Conservation (phyloP, 2,329 filamentous ascomycete genomes). For the Trichoderma sp. region DNA sequence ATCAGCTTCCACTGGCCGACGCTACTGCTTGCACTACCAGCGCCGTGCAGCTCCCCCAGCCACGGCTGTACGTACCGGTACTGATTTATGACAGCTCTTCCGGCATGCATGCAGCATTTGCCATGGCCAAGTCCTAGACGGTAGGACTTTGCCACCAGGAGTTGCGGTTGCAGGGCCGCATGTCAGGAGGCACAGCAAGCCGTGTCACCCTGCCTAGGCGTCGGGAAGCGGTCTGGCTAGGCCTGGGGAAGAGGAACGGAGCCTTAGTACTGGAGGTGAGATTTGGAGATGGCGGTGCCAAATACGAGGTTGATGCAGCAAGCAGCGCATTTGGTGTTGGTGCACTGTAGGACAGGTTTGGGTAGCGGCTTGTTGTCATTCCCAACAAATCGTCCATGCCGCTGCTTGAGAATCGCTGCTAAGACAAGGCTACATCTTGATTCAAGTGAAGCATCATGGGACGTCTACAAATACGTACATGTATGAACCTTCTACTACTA, state of each 20-base stretch:
- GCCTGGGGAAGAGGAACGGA: constrained; percentile 8
- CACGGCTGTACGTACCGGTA: background rate
- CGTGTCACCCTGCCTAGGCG: constrained; percentile 25
- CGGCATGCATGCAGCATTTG: background rate
- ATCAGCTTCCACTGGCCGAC: background rate
- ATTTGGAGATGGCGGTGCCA: background rate
- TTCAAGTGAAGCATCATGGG: background rate
- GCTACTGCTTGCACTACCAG: background rate
- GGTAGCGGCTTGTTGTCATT: background rate
- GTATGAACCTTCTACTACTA: too few species aligned
- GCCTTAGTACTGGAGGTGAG: background rate
- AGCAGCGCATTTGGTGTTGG: background rate
- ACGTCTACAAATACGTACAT: background rate
- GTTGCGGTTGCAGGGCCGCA: constrained; percentile 16
- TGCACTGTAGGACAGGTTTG: background rate
- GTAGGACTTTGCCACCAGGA: constrained; percentile 24
- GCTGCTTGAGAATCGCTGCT: background rate
- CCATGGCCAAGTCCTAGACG: constrained; percentile 19
- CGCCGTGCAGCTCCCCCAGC: background rate
- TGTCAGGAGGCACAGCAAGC: constrained; percentile 25
- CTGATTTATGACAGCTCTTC: constrained; percentile 16
- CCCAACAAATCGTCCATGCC: background rate
- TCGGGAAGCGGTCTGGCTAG: constrained; percentile 25
- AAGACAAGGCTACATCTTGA: background rate
- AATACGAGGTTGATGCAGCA: constrained; percentile 12